Evolutionary conservation across 2,329 filamentous ascomycete genomes (phyloP).

Genomic region (Pseudocercospora musae): DNA sequence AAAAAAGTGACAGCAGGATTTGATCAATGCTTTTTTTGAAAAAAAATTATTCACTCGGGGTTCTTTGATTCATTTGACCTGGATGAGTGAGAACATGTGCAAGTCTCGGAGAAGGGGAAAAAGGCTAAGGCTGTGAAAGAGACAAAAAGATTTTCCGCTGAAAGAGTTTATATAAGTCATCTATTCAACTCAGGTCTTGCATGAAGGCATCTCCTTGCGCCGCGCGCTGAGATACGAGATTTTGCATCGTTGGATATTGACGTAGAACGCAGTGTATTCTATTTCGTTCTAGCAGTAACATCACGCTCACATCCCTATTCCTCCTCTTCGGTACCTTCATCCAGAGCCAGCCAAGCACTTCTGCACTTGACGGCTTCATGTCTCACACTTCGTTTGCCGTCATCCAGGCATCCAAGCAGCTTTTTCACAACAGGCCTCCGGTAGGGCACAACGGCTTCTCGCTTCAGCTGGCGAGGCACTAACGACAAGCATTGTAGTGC

Average conservation of each 20-base stretch:
- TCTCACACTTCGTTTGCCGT: conserved; percentile 60
- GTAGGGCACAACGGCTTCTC: conserved; percentile 55
- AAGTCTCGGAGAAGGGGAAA: not conserved
- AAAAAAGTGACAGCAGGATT: too few relatives aligned
- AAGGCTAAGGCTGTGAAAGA: not conserved
- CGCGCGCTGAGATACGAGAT: not conserved
- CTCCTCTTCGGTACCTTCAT: conserved; percentile 56
- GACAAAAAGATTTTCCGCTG: not conserved
- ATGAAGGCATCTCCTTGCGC: not conserved
- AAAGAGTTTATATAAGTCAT: not conserved
- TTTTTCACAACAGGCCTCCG: conserved; percentile 56
- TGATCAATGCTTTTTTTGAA: too few relatives aligned
- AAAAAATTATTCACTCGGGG: too few relatives aligned
- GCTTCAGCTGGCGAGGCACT: conserved; percentile 47
- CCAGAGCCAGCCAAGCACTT: conserved; percentile 58
- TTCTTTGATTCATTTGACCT: too few relatives aligned
- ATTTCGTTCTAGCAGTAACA: not conserved
- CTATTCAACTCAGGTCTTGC: not conserved
- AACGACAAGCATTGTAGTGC: conserved; percentile 49
- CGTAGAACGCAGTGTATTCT: not conserved
- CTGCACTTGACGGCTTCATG: conserved; percentile 61
- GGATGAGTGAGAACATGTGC: too few relatives aligned
- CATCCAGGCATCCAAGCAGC: conserved; percentile 57
- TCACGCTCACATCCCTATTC: conserved; percentile 16
- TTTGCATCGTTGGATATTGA: not conserved